Percentiles rank a stretch among this genome's conserved stretches.
Conservation (phyloP, 2,329 filamentous ascomycete genomes). For the Colletotrichum lindemuthianum region DNA sequence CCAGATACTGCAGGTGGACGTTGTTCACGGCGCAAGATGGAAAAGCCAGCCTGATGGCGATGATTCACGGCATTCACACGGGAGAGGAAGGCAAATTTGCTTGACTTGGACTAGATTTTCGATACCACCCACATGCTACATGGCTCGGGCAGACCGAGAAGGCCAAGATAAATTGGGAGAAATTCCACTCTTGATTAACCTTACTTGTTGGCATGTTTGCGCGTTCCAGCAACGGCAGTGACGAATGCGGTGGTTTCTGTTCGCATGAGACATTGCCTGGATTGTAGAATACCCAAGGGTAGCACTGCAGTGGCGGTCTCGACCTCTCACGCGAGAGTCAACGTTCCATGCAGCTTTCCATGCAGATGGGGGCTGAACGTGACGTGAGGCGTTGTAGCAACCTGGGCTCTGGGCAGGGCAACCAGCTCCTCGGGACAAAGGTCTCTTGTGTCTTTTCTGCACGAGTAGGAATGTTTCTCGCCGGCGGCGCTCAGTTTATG, state of each 20-base stretch:
- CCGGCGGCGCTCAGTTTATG: conserved; percentile 3
- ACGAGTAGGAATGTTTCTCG: background rate
- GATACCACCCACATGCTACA: too few relatives aligned
- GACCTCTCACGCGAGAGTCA: background rate
- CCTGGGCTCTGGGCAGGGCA: background rate
- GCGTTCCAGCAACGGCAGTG: background rate
- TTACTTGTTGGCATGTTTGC: background rate
- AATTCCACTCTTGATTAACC: conserved; percentile 16
- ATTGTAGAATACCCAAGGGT: background rate
- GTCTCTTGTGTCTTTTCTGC: background rate
- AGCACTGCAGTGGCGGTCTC: background rate
- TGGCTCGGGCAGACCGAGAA: background rate
- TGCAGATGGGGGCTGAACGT: background rate
- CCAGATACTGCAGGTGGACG: background rate
- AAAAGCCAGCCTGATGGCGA: background rate
- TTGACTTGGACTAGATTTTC: too few relatives aligned
- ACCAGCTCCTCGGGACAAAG: conserved; percentile 23
- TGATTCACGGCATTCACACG: too few relatives aligned
- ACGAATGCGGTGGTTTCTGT: background rate
- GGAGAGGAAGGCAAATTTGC: too few relatives aligned
- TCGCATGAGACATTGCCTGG: background rate
- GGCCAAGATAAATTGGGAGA: background rate
- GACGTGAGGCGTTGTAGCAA: background rate
- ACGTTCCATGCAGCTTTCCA: conserved; percentile 22
- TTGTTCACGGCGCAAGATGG: conserved; percentile 4